Evolutionary conservation across 2,329 filamentous ascomycete species (phyloP).

Genomic region (Zymoseptoria tritici): DNA sequence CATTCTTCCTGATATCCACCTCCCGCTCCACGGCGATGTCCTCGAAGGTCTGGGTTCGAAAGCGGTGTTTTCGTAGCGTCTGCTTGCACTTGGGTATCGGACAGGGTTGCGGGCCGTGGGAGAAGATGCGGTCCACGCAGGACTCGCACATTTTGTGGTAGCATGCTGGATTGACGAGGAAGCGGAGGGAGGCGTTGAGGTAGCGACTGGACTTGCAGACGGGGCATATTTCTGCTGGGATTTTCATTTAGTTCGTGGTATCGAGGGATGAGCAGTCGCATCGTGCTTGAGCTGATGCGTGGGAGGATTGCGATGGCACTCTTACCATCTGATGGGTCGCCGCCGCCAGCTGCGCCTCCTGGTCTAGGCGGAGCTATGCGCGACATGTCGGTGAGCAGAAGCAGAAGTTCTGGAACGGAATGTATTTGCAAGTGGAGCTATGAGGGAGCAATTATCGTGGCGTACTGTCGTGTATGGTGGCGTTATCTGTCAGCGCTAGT

Average conservation of each 20-base stretch:
- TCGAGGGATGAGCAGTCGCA: neutral
- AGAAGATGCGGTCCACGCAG: constrained; percentile 92
- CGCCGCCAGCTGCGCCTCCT: neutral
- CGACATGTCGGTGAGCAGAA: neutral
- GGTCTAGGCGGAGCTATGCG: neutral
- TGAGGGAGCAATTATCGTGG: neutral
- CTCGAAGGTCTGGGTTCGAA: constrained; percentile 81
- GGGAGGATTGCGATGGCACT: neutral
- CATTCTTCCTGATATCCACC: constrained; percentile 78
- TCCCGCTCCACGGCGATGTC: constrained; percentile 85
- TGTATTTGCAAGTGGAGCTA: neutral
- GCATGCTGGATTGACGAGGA: constrained; percentile 96
- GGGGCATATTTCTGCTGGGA: constrained; percentile 73
- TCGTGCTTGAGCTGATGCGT: neutral
- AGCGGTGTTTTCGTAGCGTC: constrained; percentile 76
- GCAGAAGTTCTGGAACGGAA: neutral
- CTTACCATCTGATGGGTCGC: neutral
- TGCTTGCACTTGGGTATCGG: constrained; percentile 82
- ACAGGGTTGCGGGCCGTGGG: constrained; percentile 82
- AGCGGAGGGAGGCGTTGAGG: constrained; percentile 87
- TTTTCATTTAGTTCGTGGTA: neutral
- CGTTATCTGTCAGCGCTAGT: neutral
- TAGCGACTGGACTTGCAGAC: constrained; percentile 97
- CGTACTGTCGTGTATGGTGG: neutral
- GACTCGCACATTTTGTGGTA: constrained; percentile 99